phyloP scores from a whole-genome alignment of 2,329 filamentous ascomycete species.

The Cercospora citrullina region DNA sequence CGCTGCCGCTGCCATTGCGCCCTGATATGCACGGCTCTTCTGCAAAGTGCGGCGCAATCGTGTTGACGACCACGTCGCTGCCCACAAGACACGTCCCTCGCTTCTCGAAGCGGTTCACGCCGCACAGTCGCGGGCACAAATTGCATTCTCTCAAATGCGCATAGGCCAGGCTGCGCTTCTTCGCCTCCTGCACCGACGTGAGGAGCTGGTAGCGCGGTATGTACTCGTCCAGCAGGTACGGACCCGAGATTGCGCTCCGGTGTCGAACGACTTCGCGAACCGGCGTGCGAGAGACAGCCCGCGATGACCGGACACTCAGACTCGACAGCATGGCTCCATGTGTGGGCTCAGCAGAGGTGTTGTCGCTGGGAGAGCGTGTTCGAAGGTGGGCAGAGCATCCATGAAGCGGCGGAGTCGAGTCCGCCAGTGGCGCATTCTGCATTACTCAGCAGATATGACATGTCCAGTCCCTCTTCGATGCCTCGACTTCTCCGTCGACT shows the following conservation, averaged over 20 bases:
- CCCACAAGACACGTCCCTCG: constrained; percentile 79
- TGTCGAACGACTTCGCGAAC: not conserved
- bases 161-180: constrained; percentile 73
- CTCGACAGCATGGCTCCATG: not conserved
- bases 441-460: constrained; percentile 19
- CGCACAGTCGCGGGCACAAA: constrained; percentile 73
- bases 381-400: not conserved
- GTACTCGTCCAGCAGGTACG: constrained; percentile 69
- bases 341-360: not conserved
- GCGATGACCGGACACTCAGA: not conserved
- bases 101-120: constrained; percentile 77
- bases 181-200: constrained; percentile 65
- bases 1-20: constrained; percentile 74
- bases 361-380: not conserved
- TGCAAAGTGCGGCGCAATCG: constrained; percentile 82
- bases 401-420: not conserved
- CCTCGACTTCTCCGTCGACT: not conserved
- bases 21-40: constrained; percentile 83
- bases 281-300: not conserved
- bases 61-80: constrained; percentile 73
- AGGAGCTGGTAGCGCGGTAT: constrained; percentile 70
- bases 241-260: constrained; percentile 51
- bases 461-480: not conserved
- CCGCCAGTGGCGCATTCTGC: constrained; percentile 3
- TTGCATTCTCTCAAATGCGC: constrained; percentile 77